Base-by-base conservation (phyloP, 495 filamentous ascomycete genomes). In the Penicillium roqueforti region DNA sequence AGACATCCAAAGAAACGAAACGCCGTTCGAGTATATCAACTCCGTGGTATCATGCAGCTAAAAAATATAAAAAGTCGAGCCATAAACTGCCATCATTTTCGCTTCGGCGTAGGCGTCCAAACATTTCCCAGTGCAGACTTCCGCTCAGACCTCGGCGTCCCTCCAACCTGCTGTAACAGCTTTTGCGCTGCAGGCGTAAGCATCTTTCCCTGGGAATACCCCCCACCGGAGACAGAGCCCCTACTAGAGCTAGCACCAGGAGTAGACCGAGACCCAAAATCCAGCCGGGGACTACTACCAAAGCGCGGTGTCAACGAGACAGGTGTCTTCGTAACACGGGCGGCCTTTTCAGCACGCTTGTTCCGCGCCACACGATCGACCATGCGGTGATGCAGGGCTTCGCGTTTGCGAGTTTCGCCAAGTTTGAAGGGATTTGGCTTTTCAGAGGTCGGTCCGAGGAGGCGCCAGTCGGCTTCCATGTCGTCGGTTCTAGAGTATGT, bases 381-480 rank as follows among this genome's bases (percentile, higher is more conserved):
- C 84, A 98, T 91, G 16, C 86, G 83, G 63, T 92, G 83, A 70
- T 95, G 93, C 11, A 97, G 74, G 48, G 82, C 82, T 70, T 98
- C 93, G 11, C 95, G 77, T 64, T 80, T 84, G 53, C 89, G 83
- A 32, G 85, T 83, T 59, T 91, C 83, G 31, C 80, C 72, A 43
- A 98, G 84, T 38, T 85, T 81, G 66, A 98, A 98, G 2, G 92
- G 92, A 51, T 92, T 91, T 0, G 83, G 82, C 0, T 82, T 83
- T 10, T 77, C 65, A 51, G 90, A 84, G 19, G 76, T 80, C 8
- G 70, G 74, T 5, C 83, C 84, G 4, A 89, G 80, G 10, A 76
- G 57, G 26, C 53, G 63, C 57, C 68, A 65, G 45, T 72, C 66
- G 10, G 55, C 58, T 38, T 56, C 42, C 16, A 16, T 45, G 25